These are phyloP conservation scores for Zoysia pacifica DNA, from an alignment of 176 grass and related monocot species.

Conservation along the genomic window DNA sequence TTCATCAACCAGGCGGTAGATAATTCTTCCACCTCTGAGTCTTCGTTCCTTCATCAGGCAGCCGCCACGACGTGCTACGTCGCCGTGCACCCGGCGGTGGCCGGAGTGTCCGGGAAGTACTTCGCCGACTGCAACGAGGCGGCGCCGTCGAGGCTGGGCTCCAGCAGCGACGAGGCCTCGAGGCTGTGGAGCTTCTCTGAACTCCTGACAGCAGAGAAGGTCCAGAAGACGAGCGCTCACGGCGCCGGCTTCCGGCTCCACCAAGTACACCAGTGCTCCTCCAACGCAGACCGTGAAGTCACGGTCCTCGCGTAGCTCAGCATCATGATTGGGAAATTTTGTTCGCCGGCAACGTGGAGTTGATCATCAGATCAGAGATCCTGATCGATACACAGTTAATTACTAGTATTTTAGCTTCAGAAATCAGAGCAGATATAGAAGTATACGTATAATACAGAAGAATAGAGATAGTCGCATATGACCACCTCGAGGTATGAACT, in stretches of 20 bases:
- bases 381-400: background rate
- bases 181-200: constrained; percentile 83
- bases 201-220: constrained; percentile 44
- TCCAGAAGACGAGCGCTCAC: background rate
- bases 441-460: background rate
- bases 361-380: background rate
- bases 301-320: constrained; percentile 40
- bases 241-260: constrained; percentile 35
- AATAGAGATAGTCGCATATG: background rate
- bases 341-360: background rate
- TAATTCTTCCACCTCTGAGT: background rate
- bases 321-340: constrained; percentile 26
- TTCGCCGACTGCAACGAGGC: constrained; percentile 97
- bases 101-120: constrained; percentile 74
- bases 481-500: background rate
- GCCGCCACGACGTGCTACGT: constrained; percentile 87
- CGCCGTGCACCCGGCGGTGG: constrained; percentile 67
- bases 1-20: background rate
- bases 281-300: constrained; percentile 20
- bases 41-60: constrained; percentile 34
- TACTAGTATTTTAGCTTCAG: constrained; percentile 10
- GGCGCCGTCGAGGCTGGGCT: constrained; percentile 58
- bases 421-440: background rate
- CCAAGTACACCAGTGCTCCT: constrained; percentile 40
- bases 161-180: constrained; percentile 58